Evolutionary conservation across 2,329 filamentous ascomycete genomes (phyloP), one percentile per base, ranked within the genome.

Genomic region (Botrytis cinerea): DNA sequence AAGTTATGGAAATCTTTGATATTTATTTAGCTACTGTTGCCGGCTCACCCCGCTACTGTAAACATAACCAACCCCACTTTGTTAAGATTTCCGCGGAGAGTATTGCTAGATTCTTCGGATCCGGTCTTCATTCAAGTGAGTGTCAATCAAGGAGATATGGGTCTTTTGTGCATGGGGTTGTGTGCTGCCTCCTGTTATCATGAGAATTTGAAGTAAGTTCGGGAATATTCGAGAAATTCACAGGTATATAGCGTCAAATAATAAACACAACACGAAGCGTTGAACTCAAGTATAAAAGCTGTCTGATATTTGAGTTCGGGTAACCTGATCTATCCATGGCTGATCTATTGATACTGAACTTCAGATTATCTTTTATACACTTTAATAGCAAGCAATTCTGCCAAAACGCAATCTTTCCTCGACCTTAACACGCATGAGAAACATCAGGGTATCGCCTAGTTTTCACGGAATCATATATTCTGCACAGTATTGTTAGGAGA

Each of bases 381-480:
- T 69, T 62, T 48, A 32, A 60, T 38, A 60, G 63, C 71, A 73
- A 73, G 71, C 63, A 73, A 68, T 57, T 73, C 32, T 73, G 51
- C 59, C 22, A 57, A 73, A 69, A 73, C 54, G 71, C 71, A 69
- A 73, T 73, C 63, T 73, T 73, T 43, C 71, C 43, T 73, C 71
- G 46, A 71, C 38, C 70, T 69, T 69, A 51, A 51, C 62, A 72
- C 71, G 62, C 63, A 69, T 69, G 63, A 69, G 71, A 73, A 73
- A 73, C 54, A 73, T 73, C 54, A 73, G 71, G 25, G 63, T 25
- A 69, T 46, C n/a, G 38, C 71, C 71, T 69, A 69, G 43, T 73
- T 48, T 73, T 54, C 66, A 73, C 48, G 71, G 71, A 59, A 69
- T 69, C 38, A 69, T 51, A 69, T 69, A 46, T 66, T 69, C 71